Percentiles rank a stretch among this genome's conserved stretches.
Conservation (phyloP, 108 stramenopile genomes). For the Fragilaria crotonensis region DNA sequence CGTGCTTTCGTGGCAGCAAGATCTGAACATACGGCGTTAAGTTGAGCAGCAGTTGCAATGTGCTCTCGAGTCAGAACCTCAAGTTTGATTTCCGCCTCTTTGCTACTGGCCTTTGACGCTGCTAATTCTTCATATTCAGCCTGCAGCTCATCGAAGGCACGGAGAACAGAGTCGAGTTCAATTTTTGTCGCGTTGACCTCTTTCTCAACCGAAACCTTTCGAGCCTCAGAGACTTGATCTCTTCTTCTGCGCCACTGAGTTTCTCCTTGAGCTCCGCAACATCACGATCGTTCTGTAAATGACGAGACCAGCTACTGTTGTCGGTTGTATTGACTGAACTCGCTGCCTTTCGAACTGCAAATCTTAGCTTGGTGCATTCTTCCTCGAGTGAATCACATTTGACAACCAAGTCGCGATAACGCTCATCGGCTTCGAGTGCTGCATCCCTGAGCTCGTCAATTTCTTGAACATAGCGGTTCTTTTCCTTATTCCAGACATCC, state of each 20-base stretch:
- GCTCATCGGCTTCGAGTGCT: conserved; percentile 57
- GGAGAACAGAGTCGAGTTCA: conserved; percentile 43
- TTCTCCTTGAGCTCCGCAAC: conserved; percentile 67
- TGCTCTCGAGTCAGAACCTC: conserved; percentile 73
- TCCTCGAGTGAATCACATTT: conserved; percentile 55
- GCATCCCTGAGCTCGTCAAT: conserved; percentile 42
- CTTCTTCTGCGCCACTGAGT: conserved; percentile 57
- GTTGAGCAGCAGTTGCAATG: conserved; percentile 79
- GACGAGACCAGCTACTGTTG: conserved; percentile 50
- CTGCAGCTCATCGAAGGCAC: conserved; percentile 64
- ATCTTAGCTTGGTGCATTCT: conserved; percentile 42
- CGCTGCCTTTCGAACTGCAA: conserved; percentile 57
- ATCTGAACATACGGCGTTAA: conserved; percentile 79
- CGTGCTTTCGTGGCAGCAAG: conserved; percentile 77
- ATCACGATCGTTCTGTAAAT: conserved; percentile 65
- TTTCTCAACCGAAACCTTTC: conserved; percentile 75
- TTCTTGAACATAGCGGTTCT: conserved; percentile 47
- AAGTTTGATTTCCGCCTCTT: conserved; percentile 82
- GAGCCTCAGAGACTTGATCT: conserved; percentile 58
- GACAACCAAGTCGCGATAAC: conserved; percentile 53
- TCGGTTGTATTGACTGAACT: conserved; percentile 24
- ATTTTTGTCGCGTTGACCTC: conserved; percentile 71
- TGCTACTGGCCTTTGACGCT: conserved; percentile 60
- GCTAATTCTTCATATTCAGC: conserved; percentile 64
- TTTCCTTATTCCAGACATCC: conserved; percentile 66